Base-by-base conservation (phyloP, 2,329 filamentous ascomycete species). In the Furcasterigmium sp. region DNA sequence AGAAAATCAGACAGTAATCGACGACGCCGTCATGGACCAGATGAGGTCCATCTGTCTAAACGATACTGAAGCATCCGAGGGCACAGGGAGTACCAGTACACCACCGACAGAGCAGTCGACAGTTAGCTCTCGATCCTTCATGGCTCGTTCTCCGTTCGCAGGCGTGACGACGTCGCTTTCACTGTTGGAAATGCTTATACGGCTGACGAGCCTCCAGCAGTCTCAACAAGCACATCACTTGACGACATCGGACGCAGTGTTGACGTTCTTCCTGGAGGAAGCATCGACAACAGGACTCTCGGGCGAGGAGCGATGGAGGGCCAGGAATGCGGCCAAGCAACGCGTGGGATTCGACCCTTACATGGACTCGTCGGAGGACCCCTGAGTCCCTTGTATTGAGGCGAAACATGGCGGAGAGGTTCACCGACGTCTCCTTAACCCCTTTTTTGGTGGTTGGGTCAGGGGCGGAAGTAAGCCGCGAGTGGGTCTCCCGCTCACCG, bases 161-260 rank as follows among this genome's bases (percentile, higher is more conserved):
- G 63, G 69, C n/a, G 73, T 80, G 45, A 69, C 67, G 2, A 75
- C 65, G 52, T 84, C 72, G 51, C 65, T 75, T 50, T 95, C 91
- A 2, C 77, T 95, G 8, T 78, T 96, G 42, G 91, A 96, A 62
- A 93, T 91, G 72, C 72, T 95, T 25, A 78, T 95, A 37, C 87
- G 91, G 34, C 76, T 96, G 37, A 84, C 86, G 5, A 88, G 89
- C 18, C 77, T 95, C 13, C 91, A 95, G 59, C 89, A 95, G 67
- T 95, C 93, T 61, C 87, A 95, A 59, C 91, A 96, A 69, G 78
- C 81, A 32, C 90, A 87, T 0, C 90, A 95, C 55, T 76, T 95
- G n/a, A 80, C 88, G 7, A 93, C 95, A 48, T 87, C 87, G 2
- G 91, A 96, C 58, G 87, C 95, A 54, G 80, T 95, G 3, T 72